A percentile compares a stretch with the other conserved stretches of the same genome.
Evolutionary conservation across 2,329 filamentous ascomycete species (phyloP).

Genomic region (Pestalotiopsis sp.): DNA sequence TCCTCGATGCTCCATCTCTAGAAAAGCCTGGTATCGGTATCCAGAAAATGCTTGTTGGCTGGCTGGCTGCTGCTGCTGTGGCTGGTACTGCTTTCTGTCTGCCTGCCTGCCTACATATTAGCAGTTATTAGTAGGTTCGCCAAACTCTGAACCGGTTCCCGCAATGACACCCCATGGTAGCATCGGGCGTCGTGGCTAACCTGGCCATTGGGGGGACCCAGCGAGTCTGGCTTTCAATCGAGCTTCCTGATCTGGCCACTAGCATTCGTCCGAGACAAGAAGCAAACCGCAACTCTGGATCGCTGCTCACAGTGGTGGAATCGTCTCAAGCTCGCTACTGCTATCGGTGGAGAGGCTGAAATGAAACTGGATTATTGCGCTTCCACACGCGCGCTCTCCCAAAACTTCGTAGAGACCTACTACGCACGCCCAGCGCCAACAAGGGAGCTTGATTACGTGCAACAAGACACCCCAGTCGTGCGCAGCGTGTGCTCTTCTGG

Average conservation of each 20-base stretch:
- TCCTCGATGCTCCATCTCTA: constrained; percentile 13
- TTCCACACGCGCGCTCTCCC: background rate
- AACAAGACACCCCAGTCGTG: too few relatives aligned
- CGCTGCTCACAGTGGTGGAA: background rate
- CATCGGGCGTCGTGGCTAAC: constrained; percentile 10
- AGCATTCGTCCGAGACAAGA: background rate
- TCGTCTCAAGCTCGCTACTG: background rate
- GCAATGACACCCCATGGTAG: constrained; percentile 12
- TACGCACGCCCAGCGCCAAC: background rate
- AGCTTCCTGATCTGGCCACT: constrained; percentile 11
- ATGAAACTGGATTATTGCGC: background rate
- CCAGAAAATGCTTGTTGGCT: background rate
- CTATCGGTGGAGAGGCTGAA: background rate
- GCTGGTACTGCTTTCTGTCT: background rate
- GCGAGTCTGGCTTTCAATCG: background rate
- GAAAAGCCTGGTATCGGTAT: background rate
- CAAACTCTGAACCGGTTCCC: constrained; percentile 5
- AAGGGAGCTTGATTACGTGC: background rate
- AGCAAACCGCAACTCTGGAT: background rate
- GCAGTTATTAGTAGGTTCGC: background rate
- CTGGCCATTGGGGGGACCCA: constrained; percentile 7
- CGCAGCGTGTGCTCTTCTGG: background rate
- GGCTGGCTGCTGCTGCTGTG: background rate
- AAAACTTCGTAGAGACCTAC: background rate
- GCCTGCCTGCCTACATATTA: too few relatives aligned